Base-by-base conservation (phyloP, 148 eudicot species). In the Silene latifolia region DNA sequence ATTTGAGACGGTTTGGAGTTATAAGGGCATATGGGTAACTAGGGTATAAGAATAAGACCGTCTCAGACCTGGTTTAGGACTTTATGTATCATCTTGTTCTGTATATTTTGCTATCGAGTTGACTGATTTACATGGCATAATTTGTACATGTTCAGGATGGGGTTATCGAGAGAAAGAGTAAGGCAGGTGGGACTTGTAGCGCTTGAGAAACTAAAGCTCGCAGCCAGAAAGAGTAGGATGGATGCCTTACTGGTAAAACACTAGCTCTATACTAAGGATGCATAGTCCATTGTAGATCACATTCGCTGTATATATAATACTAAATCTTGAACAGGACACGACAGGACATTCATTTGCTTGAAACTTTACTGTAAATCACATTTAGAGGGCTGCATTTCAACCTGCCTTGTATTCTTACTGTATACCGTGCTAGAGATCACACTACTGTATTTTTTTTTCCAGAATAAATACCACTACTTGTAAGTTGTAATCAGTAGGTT, bases 151-250 rank as follows among this genome's bases (percentile, higher is more conserved):
- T 81, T 72, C 91, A 93, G 98, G 89, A 89, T 93, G 7, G 97
- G 98, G 67, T 82, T 93, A 84, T 93, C 98, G 4, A 87, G 97
- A 77, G 98, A 93, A 78, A 87, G 97, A 83, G 97, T 93, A 11
- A 77, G 98, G 85, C 97, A 93, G 80, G 92, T 93, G 25, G 98
- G 98, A 67, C 88, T 91, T 15, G 95, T 91, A 21, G 98, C 97
- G 5, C 75, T 88, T 27, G 98, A 93, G 91, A 93, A 93, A 79
- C 86, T 93, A 79, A 93, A 89, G 84, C 84, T 82, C 66, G 97
- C 95, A 67, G 98, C 98, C 19, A 86, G 93, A 86, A 89, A 86
- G 84, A 87, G 75, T 75, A 79, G 88, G 61, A 83, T 93, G 83
- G 97, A 86, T 20, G 87, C 91, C 67, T 87, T 91, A 89, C 80